A percentile compares a stretch with the other conserved stretches of the same genome.
phyloP scores from a whole-genome alignment of 805 yeast species.

The Teunomyces cretensis region DNA sequence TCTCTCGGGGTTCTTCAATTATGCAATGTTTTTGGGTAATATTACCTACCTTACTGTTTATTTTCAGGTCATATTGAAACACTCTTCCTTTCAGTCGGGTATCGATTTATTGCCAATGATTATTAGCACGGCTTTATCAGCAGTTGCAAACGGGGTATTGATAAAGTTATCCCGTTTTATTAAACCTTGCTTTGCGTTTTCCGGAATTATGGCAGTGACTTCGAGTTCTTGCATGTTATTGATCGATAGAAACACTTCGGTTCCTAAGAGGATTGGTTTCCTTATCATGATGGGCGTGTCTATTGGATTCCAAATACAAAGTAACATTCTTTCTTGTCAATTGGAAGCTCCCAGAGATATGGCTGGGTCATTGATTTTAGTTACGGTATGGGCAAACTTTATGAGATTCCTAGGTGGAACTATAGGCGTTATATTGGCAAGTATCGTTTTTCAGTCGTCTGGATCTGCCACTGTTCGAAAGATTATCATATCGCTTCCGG shows the following conservation, averaged over 20 bases:
- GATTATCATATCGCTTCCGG: too few relatives aligned
- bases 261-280: slow-evolving; percentile 10
- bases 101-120: slow-evolving; percentile 15
- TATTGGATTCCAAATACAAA: slow-evolving; percentile 15
- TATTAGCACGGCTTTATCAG: slow-evolving; percentile 9
- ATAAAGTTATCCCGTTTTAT: slow-evolving; percentile 11
- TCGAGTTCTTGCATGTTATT: slow-evolving; percentile 10
- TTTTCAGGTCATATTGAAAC: slow-evolving; percentile 13
- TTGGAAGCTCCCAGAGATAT: slow-evolving; percentile 14
- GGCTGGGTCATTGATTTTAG: slow-evolving; percentile 11
- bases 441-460: slow-evolving; percentile 14
- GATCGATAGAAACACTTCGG: slow-evolving; percentile 5
- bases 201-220: slow-evolving; percentile 11
- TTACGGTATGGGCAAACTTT: slow-evolving; percentile 14
- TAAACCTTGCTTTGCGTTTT: slow-evolving; percentile 11
- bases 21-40: slow-evolving; percentile 9
- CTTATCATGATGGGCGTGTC: slow-evolving; percentile 16
- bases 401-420: neutral
- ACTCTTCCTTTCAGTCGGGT: slow-evolving; percentile 12
- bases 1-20: slow-evolving; percentile 14
- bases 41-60: slow-evolving; percentile 13
- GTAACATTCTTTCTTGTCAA: slow-evolving; percentile 15
- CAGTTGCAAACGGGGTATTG: slow-evolving; percentile 11
- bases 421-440: neutral
- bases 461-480: too few relatives aligned